Percentiles rank a stretch among this genome's conserved stretches.
phyloP scores from a whole-genome alignment of 192 early-diverging fungal genomes.

The Backusella australiensis region DNA sequence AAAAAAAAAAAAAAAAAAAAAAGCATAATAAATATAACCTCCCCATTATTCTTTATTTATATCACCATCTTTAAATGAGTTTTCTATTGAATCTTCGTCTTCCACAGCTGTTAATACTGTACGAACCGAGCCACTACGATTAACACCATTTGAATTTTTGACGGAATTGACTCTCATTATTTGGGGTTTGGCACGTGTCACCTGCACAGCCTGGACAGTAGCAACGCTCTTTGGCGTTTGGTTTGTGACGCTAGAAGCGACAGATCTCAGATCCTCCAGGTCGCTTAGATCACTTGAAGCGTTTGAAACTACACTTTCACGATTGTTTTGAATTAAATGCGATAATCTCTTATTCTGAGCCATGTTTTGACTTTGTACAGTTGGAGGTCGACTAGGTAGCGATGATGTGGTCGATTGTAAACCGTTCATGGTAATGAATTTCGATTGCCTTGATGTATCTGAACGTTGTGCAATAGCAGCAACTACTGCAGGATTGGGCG shows the following conservation, averaged over 20 bases:
- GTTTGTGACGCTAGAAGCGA: neutral
- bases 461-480: neutral
- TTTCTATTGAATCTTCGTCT: neutral
- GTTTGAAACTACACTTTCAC: neutral
- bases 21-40: neutral
- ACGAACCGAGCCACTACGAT: conserved; percentile 23
- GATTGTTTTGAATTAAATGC: neutral
- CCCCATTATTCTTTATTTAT: neutral
- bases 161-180: conserved; percentile 37
- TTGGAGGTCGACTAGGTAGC: neutral
- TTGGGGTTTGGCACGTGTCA: conserved; percentile 33
- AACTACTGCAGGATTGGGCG: neutral
- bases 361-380: neutral
- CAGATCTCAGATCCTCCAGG: neutral
- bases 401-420: neutral
- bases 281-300: neutral
- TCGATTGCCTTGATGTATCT: neutral
- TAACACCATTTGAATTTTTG: conserved; percentile 6
- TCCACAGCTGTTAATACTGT: conserved; percentile 19
- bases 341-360: neutral
- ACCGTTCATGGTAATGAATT: neutral
- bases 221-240: neutral
- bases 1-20: neutral
- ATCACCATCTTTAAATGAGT: conserved; percentile 5
- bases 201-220: conserved; percentile 29